Evolutionary conservation across 1,139 yeast genomes (phyloP).

Genomic region (Yamadazyma taylorii): DNA sequence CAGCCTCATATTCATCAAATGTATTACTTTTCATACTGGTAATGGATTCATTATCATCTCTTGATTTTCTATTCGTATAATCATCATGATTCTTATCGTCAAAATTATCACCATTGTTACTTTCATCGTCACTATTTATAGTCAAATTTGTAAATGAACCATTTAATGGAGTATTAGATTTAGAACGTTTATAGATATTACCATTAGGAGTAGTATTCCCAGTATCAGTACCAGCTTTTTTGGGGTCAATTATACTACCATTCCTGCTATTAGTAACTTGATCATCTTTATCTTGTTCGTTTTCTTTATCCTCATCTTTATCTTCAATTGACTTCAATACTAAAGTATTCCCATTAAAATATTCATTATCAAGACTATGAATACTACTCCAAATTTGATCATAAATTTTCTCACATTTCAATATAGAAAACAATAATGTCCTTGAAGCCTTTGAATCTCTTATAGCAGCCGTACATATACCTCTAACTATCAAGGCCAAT

Average conservation of each 20-base stretch:
- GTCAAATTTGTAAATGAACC: conserved; percentile 8
- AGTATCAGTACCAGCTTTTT: background rate
- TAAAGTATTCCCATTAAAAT: conserved; percentile 24
- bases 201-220: conserved; percentile 1
- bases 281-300: no score
- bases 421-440: conserved; percentile 52
- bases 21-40: conserved; percentile 5
- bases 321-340: conserved; percentile 19
- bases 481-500: conserved; percentile 56
- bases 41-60: conserved; percentile 4
- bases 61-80: background rate
- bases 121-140: conserved; percentile 9
- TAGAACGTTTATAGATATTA: background rate
- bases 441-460: conserved; percentile 53
- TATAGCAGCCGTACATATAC: conserved; percentile 51
- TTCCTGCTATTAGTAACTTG: conserved; percentile 7
- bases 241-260: background rate
- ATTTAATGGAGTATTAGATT: conserved; percentile 7
- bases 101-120: background rate
- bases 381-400: conserved; percentile 35
- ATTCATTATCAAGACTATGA: conserved; percentile 28
- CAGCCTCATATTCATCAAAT: conserved; percentile 13
- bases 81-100: background rate
- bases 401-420: conserved; percentile 47
- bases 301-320: conserved; percentile 16